phyloP scores from a whole-genome alignment of 805 yeast species.

The Candida krabiensis region DNA sequence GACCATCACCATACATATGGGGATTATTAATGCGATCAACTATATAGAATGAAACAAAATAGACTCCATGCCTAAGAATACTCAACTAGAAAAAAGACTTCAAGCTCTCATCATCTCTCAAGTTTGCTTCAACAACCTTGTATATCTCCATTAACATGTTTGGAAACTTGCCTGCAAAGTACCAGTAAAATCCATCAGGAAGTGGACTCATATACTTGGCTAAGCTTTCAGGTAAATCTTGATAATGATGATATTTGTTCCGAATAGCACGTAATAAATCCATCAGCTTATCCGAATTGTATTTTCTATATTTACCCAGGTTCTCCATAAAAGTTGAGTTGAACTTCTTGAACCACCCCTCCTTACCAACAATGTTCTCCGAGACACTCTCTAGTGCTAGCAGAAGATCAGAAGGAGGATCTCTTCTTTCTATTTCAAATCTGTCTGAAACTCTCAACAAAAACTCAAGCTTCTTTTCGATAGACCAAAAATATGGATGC shows the following conservation, averaged over 20 bases:
- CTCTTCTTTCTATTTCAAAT: conserved; percentile 90
- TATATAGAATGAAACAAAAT: too few species aligned
- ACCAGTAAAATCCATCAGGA: conserved; percentile 81
- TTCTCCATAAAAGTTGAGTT: conserved; percentile 76
- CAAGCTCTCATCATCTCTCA: conserved; percentile 66
- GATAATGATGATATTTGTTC: conserved; percentile 92
- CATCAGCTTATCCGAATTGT: conserved; percentile 73
- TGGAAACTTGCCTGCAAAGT: conserved; percentile 78
- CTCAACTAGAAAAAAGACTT: conserved; percentile 39
- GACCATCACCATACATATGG: too few species aligned
- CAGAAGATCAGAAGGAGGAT: conserved; percentile 55
- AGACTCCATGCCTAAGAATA: too few species aligned
- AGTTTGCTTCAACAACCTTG: conserved; percentile 53
- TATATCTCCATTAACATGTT: conserved; percentile 73
- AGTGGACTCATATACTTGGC: conserved; percentile 69
- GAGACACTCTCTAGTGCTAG: conserved; percentile 68
- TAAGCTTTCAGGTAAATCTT: conserved; percentile 76
- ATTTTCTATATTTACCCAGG: conserved; percentile 88
- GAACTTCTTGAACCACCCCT: conserved; percentile 78
- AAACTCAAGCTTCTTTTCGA: conserved; percentile 74
- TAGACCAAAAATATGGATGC: conserved; percentile 90
- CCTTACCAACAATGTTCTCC: conserved; percentile 56
- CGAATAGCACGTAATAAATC: conserved; percentile 87
- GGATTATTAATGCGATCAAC: too few species aligned
- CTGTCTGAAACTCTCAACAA: conserved; percentile 86